Evolutionary conservation across 2,329 filamentous ascomycete species (phyloP), one percentile per base, ranked within the genome.

Genomic region (Xylariales sp.): DNA sequence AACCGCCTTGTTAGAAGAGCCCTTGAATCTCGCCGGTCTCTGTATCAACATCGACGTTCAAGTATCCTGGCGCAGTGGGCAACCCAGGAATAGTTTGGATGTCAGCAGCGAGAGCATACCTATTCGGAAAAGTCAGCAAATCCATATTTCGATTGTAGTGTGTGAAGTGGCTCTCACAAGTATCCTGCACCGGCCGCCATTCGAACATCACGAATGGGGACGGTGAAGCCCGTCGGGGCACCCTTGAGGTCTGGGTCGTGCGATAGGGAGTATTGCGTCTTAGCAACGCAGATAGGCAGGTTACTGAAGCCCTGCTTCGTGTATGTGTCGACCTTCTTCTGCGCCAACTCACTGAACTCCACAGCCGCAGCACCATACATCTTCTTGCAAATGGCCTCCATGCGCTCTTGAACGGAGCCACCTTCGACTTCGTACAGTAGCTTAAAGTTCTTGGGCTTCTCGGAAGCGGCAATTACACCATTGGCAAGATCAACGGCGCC

Each of bases 61-160:
- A 84, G 78, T 98, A 98, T 10, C 96, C 96, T 8, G 95, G 96
- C 23, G 95, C 95, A 8, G 96, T 98, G 9, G 95, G 95, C 71
- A 99, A 84, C 69, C 96, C 96, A 14, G 96, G 96, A 71, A 99
- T 99, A 1, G 96, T 99, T 85, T 98, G 96, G 73, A 99, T 98
- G 78, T 99, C 96, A 14, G 96, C 96, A 62, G 96, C 96, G 69
- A 98, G 87, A 6, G 96, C 96, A 75, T 97, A 97, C 62, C 91
- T 92, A 72, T 52, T 54, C 10, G 28, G 45, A 28, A 18, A 18
- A n/a, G 54, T 85, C 78, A 85, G 81, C 73, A 69, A 77, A 23
- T 5, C 9, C 28, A 55, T 18, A 67, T n/a, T 18, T 45, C 7
- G 14, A 59, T 6, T 43, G 61, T 9, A 1, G 28, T 30, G 52